These are phyloP conservation scores for Sclerotinia minor DNA, from an alignment of 2,329 filamentous ascomycete genomes.

Conservation along the genomic window DNA sequence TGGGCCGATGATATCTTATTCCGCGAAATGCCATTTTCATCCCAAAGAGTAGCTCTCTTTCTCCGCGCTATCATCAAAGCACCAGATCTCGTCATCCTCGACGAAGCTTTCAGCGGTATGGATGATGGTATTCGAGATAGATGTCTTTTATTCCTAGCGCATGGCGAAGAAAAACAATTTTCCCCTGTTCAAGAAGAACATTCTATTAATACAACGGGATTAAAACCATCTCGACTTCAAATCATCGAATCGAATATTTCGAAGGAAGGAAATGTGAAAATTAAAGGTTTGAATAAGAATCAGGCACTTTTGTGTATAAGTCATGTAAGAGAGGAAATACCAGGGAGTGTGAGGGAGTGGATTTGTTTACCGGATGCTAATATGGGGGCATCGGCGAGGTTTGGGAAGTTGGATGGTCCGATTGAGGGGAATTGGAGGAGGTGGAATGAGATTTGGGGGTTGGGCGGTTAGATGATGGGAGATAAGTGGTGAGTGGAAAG, in stretches of 20 bases:
- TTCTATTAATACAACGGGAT: not conserved
- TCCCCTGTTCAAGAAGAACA: not conserved
- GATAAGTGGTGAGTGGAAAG: not conserved
- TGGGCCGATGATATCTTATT: slow-evolving; percentile 73
- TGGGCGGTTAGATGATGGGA: not conserved
- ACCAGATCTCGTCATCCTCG: slow-evolving; percentile 78
- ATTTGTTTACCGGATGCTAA: slow-evolving; percentile 79
- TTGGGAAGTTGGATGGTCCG: slow-evolving; percentile 63
- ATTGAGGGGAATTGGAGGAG: slow-evolving; percentile 56
- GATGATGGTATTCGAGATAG: slow-evolving; percentile 80
- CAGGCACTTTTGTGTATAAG: slow-evolving; percentile 93
- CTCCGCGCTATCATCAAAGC: slow-evolving; percentile 77
- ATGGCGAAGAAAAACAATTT: slow-evolving; percentile 55
- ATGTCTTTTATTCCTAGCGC: slow-evolving; percentile 76
- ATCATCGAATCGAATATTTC: slow-evolving; percentile 51
- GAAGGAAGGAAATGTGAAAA: slow-evolving; percentile 48
- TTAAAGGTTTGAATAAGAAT: slow-evolving; percentile 63
- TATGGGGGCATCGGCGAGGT: slow-evolving; percentile 58
- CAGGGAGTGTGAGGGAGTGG: slow-evolving; percentile 79
- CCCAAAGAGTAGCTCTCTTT: slow-evolving; percentile 83
- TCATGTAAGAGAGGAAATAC: slow-evolving; percentile 87
- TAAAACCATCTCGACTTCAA: not conserved
- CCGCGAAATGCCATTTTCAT: slow-evolving; percentile 73
- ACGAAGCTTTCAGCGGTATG: slow-evolving; percentile 88
- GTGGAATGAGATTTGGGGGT: slow-evolving; percentile 66